Percentiles rank a stretch among this genome's conserved stretches.
Evolutionary conservation across 768 basidiomycete species (phyloP).

Genomic region (Serendipita sp.): DNA sequence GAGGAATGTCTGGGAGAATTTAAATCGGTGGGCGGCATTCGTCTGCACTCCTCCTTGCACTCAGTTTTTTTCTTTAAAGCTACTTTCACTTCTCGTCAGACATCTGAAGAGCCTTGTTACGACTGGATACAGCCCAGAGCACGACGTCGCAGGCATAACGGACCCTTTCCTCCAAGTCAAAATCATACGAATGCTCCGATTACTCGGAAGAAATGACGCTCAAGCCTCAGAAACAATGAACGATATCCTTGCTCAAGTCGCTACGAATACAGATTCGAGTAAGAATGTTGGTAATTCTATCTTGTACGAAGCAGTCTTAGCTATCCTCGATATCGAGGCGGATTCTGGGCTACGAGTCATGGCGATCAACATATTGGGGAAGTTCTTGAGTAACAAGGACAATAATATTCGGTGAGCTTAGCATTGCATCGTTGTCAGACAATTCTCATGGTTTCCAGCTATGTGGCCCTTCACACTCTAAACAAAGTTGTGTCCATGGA

Average conservation of each 20-base stretch:
- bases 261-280: conserved; percentile 94
- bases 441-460: conserved; percentile 31
- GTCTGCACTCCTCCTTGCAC: conserved; percentile 2
- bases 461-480: conserved; percentile 93
- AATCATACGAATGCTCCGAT: conserved; percentile 68
- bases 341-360: conserved; percentile 91
- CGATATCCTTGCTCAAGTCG: conserved; percentile 95
- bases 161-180: conserved; percentile 93
- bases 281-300: conserved; percentile 99
- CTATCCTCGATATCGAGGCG: conserved; percentile 92
- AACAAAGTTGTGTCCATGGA: conserved; percentile 98
- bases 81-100: conserved; percentile 82
- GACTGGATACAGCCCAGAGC: conserved; percentile 95
- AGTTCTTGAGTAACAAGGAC: conserved; percentile 92
- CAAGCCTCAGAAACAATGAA: conserved; percentile 94
- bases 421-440: conserved; percentile 2
- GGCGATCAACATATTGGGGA: conserved; percentile 98
- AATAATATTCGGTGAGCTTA: conserved; percentile 88
- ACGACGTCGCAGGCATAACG: conserved; percentile 98
- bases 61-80: conserved; percentile 28
- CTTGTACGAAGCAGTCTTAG: conserved; percentile 91
- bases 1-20: conserved; percentile 63
- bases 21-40: conserved; percentile 50
- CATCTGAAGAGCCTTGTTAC: conserved; percentile 90
- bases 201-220: conserved; percentile 74